phyloP scores from a whole-genome alignment of 305 asterid genomes.

The Stenogyne calaminthoides region DNA sequence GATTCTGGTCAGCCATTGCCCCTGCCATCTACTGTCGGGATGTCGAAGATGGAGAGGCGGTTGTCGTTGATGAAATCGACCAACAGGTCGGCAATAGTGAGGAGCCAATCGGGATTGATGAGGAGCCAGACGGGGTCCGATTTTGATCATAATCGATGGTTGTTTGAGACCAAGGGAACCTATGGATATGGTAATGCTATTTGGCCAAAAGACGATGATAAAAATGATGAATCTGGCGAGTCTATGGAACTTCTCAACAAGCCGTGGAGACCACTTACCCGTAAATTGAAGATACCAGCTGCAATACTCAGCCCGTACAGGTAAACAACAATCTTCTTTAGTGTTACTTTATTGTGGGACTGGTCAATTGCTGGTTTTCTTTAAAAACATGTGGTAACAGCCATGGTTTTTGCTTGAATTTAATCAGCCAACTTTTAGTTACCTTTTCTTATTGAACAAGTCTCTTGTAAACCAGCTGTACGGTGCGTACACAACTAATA shows the following conservation, averaged over 20 bases:
- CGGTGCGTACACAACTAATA: no score
- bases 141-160: constrained; percentile 90
- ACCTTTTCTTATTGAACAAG: not conserved
- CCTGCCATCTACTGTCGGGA: constrained; percentile 61
- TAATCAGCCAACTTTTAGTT: not conserved
- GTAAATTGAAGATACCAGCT: constrained; percentile 86
- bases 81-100: constrained; percentile 60
- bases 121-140: constrained; percentile 88
- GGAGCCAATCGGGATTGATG: constrained; percentile 73
- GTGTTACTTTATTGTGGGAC: not conserved
- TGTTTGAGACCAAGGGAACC: constrained; percentile 94
- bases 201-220: constrained; percentile 86
- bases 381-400: not conserved
- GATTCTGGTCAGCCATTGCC: constrained; percentile 59
- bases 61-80: constrained; percentile 81
- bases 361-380: no score
- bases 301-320: constrained; percentile 87
- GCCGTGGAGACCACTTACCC: constrained; percentile 98
- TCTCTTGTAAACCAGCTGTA: no score
- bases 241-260: constrained; percentile 72
- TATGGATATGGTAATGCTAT: constrained; percentile 97
- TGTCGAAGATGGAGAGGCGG: constrained; percentile 89
- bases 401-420: not conserved
- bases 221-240: constrained; percentile 52
- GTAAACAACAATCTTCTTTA: constrained; percentile 42